Evolutionary conservation across 2,329 filamentous ascomycete genomes (phyloP), one percentile per base, ranked within the genome.

Genomic region (Pseudogymnoascus sp.): DNA sequence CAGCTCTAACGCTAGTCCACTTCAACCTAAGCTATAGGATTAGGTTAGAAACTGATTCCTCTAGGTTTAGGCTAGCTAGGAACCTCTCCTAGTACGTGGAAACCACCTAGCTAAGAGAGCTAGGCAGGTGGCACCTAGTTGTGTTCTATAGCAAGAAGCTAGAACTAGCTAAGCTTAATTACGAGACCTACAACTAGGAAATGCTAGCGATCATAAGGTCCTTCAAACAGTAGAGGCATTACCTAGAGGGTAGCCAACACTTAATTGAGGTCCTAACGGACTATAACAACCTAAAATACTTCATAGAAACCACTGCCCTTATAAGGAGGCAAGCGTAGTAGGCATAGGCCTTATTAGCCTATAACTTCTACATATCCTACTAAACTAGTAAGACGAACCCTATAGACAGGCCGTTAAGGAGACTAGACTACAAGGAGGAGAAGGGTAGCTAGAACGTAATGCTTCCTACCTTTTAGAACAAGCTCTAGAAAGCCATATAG

Each of bases 181-280:
- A 75, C 59, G 60, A 72, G 7, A 72, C 72, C 16, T 66, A 75
- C 53, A 63, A 75, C 59, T 70, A 74, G 60, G 71, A 74, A 63
- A 66, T 75, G 0, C 60, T 74, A 0, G 70, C 69, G 1, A 73
- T 75, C 31, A 60, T 75, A 0, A 36, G 43, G 36, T 63, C 59
- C 2, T 59, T 69, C 0, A 16, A 37, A n/a, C 2, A 65, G 2
- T 68, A 25, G 61, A n/a, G 64, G 9, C 4, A 53, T 1, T 59
- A 65, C 28, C 25, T 67, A 0, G 11, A 31, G 16, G 34, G 34
- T 1, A 18, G 12, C 5, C 1, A 3, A 7, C 7, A 49, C 6
- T 14, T 7, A 6, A 60, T 64, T n/a, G 2, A 31, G 43, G 53
- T 65, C 8, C 28, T 63, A 7, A 59, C 21, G 8, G 62, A 65